Base-by-base conservation (phyloP, 1,139 yeast genomes). In the Debaryomycetaceae sp. region DNA sequence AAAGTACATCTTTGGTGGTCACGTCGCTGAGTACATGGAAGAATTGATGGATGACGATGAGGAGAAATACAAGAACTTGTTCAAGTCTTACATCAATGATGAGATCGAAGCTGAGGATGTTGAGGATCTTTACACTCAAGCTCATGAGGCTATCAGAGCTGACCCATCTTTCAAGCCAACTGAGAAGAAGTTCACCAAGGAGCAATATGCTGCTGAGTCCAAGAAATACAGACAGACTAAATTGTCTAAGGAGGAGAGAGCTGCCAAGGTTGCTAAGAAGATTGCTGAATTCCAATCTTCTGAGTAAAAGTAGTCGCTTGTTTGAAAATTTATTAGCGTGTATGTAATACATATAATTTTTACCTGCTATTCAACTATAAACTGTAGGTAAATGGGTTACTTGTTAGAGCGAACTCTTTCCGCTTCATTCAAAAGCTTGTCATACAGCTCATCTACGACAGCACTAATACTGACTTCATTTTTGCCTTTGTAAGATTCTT, bases 21-120 rank as follows among this genome's bases (percentile, higher is more conserved):
- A 93, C 86, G 91, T 93, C 71, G 87, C 99, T 71, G 99, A 95
- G 83, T 95, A 93, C 95, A 95, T 95, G 97, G 99, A 93, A 83
- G 98, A 93, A 83, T 88, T 93, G 75, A 93, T 93, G 78, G 99
- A 93, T 70, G 99, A 93, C 75, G 99, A 93, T 85, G 99, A 93
- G 83, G 99, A 93, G 83, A 93, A 95, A 81, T 93, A 83, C 96
- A 84, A 85, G 76, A 82, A 88, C 69, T 83, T 93, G 74, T 93
- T 93, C 96, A 86, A 88, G 82, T 83, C 90, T 67, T 93, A 95
- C 93, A 77, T 95, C 63, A 97, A 84, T 62, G 98, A 91, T 69
- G 98, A 90, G 75, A 81, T 93, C 65, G 99, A 93, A 75, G 95
- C 98, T 63, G 99, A 93, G 68, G 90, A 86, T 61, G 70, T 93